These are phyloP conservation scores for Flaveria robusta DNA, from an alignment of 129 eudicot species.

Conservation along the genomic window DNA sequence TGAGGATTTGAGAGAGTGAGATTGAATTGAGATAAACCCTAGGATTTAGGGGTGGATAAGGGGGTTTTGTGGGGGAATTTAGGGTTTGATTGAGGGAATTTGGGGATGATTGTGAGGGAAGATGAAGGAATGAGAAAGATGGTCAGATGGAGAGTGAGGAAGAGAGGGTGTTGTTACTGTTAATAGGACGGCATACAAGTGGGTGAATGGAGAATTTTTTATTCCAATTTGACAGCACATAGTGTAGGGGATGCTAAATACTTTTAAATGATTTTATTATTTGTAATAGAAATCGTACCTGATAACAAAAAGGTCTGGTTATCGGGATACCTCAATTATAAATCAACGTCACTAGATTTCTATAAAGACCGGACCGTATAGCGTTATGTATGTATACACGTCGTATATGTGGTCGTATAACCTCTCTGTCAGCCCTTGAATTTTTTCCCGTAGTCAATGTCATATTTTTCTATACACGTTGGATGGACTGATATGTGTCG, in stretches of 20 bases:
- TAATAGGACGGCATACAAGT: not conserved
- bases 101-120: not conserved
- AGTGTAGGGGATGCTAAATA: not conserved
- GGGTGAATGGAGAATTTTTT: not conserved
- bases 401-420: too few relatives aligned
- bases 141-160: not conserved
- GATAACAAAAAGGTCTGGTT: too few relatives aligned
- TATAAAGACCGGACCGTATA: too few relatives aligned
- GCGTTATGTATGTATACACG: too few relatives aligned
- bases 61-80: not conserved
- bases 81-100: not conserved
- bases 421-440: too few relatives aligned
- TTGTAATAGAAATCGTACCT: too few relatives aligned
- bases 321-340: too few relatives aligned
- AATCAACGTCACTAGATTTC: too few relatives aligned
- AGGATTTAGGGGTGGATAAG: not conserved
- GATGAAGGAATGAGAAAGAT: not conserved
- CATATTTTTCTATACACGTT: too few relatives aligned
- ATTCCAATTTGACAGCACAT: not conserved
- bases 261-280: too few relatives aligned
- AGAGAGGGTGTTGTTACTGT: not conserved
- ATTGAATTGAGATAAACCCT: not conserved
- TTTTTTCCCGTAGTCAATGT: too few relatives aligned
- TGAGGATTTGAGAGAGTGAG: not conserved
- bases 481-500: too few relatives aligned